phyloP scores from a whole-genome alignment of 2,329 filamentous ascomycete species.

The Epichloe sp. region DNA sequence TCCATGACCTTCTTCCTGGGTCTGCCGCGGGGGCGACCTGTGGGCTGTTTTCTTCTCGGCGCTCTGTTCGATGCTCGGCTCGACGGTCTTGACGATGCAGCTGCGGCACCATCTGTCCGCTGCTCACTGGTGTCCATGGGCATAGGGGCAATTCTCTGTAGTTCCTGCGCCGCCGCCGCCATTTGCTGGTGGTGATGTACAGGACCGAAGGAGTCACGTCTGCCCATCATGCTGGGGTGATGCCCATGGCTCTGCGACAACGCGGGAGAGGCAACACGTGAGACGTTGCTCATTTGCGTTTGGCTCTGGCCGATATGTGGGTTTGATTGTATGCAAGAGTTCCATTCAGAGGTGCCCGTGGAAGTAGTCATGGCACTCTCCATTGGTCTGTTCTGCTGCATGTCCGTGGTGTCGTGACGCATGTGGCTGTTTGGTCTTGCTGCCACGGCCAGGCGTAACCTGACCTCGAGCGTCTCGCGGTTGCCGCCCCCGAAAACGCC shows the following conservation, averaged over 20 bases:
- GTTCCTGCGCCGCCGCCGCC: slow-evolving; percentile 14
- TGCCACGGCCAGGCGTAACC: slow-evolving; percentile 71
- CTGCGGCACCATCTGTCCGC: slow-evolving; percentile 10
- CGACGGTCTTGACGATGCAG: slow-evolving; percentile 38
- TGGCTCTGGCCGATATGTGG: slow-evolving; percentile 32
- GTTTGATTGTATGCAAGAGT: slow-evolving; percentile 60
- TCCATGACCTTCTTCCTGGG: slow-evolving; percentile 41
- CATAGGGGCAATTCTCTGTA: slow-evolving; percentile 23
- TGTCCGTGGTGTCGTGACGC: slow-evolving; percentile 12
- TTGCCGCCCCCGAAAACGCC: slow-evolving; percentile 73
- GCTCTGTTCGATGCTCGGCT: slow-evolving; percentile 43
- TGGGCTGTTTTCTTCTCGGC: slow-evolving; percentile 28
- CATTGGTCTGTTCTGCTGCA: slow-evolving; percentile 11
- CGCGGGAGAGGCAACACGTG: slow-evolving; percentile 25
- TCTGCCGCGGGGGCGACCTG: slow-evolving; percentile 42
- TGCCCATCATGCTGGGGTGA: slow-evolving; percentile 9
- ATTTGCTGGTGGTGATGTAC: slow-evolving; percentile 10
- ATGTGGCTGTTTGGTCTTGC: slow-evolving; percentile 36
- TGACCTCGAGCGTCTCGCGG: slow-evolving; percentile 86
- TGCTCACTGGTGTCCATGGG: slow-evolving; percentile 14
- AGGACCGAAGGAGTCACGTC: slow-evolving; percentile 16
- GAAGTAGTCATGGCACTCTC: slow-evolving; percentile 28
- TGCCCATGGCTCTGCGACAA: slow-evolving; percentile 17
- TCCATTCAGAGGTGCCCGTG: slow-evolving; percentile 64
- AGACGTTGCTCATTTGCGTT: slow-evolving; percentile 13